Evolutionary conservation across 352 stramenopile genomes (phyloP).

Genomic region (Globisporangium lucens): DNA sequence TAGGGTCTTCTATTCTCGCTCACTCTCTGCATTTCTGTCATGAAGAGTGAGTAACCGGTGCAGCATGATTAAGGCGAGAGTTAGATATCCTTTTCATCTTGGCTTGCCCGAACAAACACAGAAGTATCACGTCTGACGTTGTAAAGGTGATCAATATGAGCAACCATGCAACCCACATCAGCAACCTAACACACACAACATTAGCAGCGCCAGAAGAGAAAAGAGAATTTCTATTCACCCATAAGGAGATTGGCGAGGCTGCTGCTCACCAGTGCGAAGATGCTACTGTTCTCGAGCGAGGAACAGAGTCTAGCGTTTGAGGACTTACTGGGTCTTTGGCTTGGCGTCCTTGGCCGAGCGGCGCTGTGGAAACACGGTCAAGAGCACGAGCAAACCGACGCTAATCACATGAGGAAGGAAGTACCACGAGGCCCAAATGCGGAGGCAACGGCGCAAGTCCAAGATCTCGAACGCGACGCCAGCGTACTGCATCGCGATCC

Average conservation of each 20-base stretch:
- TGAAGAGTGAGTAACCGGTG: neutral
- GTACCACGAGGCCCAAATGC: constrained; percentile 81
- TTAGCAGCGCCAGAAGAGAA: neutral
- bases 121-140: neutral
- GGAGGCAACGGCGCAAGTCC: constrained; percentile 66
- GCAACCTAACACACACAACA: neutral
- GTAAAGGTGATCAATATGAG: neutral
- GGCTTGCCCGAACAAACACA: neutral
- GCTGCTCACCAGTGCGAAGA: neutral
- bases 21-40: neutral
- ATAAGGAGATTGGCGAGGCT: neutral
- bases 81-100: neutral
- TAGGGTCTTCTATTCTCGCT: neutral
- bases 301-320: neutral
- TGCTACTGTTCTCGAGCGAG: neutral
- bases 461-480: constrained; percentile 83
- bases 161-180: neutral
- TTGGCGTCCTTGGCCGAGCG: constrained; percentile 25
- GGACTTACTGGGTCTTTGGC: constrained; percentile 42
- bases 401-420: constrained; percentile 72
- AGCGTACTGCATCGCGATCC: constrained; percentile 85
- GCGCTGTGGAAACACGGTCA: constrained; percentile 52
- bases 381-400: constrained; percentile 58
- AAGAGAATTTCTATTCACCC: constrained; percentile 11
- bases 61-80: neutral